A percentile compares a stretch with the other conserved stretches of the same genome.
Conservation (phyloP, 208 protist genomes). For the Porcisia deanei region DNA sequence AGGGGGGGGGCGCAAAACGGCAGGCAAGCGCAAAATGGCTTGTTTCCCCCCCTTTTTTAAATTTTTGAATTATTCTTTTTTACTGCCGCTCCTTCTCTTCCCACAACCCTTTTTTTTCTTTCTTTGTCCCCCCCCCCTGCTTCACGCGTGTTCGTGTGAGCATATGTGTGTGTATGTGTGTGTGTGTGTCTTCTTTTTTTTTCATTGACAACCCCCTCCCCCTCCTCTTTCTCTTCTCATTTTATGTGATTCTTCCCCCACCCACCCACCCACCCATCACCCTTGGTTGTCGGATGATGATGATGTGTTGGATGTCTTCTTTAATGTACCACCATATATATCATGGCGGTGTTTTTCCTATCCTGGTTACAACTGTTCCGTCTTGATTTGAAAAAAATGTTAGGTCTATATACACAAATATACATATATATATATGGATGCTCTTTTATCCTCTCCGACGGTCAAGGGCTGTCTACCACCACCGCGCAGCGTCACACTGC, state of each 20-base stretch:
- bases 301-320: no score
- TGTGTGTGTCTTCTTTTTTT: background rate
- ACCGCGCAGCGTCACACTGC: no score
- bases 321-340: no score
- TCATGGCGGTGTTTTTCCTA: no score
- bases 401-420: background rate
- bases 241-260: background rate
- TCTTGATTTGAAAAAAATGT: background rate
- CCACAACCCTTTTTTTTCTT: background rate
- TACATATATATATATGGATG: background rate
- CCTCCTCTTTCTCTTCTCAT: background rate
- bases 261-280: no score
- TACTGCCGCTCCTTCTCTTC: background rate
- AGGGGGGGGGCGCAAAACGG: background rate
- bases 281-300: no score
- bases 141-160: background rate
- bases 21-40: background rate
- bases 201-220: background rate
- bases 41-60: background rate
- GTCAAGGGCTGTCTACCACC: no score
- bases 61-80: no score
- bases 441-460: no score
- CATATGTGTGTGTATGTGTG: background rate
- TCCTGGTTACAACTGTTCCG: no score
- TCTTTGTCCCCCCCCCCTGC: background rate